Base-by-base conservation (phyloP, 2,329 filamentous ascomycete species). In the Amauroascus verrucosus region DNA sequence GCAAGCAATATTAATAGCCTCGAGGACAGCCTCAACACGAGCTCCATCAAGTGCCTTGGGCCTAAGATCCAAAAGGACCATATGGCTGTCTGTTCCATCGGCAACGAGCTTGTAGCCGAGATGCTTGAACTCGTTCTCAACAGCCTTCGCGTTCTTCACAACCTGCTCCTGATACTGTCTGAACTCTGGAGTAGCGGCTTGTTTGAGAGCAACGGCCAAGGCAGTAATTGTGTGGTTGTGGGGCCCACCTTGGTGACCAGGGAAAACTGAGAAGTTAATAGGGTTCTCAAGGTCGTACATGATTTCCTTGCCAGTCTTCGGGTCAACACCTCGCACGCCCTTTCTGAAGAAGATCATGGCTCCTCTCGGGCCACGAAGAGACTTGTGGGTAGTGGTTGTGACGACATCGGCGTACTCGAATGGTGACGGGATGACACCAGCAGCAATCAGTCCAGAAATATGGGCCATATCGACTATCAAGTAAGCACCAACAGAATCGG, bases 201-300 rank as follows among this genome's bases (percentile, higher is more conserved):
- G 93, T 75, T 95, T 94, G 56, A 98, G 79, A 11, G 93, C 93
- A 47, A 98, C 93, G 18, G 93, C 83, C 26, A 98, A 78, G 43
- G 93, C 93, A 33, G 93, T 94, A 70, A 98, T 98, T 62, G 93
- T 98, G 77, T 98, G 93, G 76, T 98, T 98, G 75, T 98, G 93
- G 51, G 93, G 93, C 22, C 93, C 93, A 67, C 93, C 93, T 71
- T 98, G 93, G 73, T 98, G 93, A 54, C 93, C 93, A 14, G 93
- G 93, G 78, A 98, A 98, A 57, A 98, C 93, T 53, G 91, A 95
- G 63, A 83, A 81, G 75, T 98, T 98, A 75, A 98, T 98, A 53
- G 90, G 87, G 26, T 78, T 80, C 71, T 97, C 93, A 40, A 98
- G 84, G 65, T 96, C 84, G 73, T 96, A 98, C 67, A 87, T 72